Conservation (phyloP, 345 rosid species). For the Eutrema heterophyllum region DNA sequence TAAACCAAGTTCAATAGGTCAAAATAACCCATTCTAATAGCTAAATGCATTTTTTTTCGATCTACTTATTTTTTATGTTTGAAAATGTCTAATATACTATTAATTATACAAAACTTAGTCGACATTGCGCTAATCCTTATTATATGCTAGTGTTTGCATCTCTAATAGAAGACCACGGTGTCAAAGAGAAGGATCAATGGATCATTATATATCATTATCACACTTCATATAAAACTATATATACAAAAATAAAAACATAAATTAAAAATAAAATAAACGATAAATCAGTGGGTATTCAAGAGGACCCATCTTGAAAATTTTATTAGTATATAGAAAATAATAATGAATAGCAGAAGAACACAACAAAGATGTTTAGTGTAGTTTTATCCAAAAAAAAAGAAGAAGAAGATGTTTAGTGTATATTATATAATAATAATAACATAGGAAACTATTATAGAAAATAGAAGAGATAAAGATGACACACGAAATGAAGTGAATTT, state of each 20-base stretch:
- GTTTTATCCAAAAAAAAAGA: too few relatives aligned
- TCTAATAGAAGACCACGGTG: not conserved
- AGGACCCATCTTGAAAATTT: conserved; percentile 1
- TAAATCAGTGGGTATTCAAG: conserved; percentile 15
- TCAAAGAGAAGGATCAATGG: not conserved
- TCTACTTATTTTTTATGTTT: not conserved
- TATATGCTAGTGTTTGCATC: not conserved
- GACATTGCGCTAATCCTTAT: not conserved
- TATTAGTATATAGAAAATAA: conserved; percentile 3
- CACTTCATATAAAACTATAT: not conserved
- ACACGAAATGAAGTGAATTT: conserved; percentile 29
- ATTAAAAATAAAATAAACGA: not conserved
- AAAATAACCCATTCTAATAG: not conserved
- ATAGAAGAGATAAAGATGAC: conserved; percentile 28
- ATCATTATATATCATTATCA: not conserved
- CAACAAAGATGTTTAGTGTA: not conserved
- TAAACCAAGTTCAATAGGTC: not conserved
- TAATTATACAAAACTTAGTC: not conserved
- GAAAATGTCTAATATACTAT: not conserved
- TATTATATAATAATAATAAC: not conserved
- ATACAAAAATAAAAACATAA: not conserved
- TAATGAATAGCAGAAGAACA: conserved; percentile 14
- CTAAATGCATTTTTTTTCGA: not conserved
- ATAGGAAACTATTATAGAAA: conserved; percentile 8
- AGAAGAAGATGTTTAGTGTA: not conserved